phyloP scores from a whole-genome alignment of 257 asterid species.

The Solanum commersonii region DNA sequence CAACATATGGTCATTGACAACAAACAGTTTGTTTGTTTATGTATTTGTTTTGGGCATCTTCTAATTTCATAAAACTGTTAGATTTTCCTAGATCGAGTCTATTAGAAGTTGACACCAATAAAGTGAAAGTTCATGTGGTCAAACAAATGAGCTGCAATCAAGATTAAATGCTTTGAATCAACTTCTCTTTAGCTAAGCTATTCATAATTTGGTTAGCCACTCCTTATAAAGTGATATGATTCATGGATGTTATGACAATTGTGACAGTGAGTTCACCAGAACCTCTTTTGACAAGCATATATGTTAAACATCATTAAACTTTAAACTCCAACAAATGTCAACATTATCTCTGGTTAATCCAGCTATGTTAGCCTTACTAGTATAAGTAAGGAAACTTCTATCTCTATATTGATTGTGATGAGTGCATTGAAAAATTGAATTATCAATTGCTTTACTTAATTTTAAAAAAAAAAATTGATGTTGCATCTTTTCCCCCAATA shows the following conservation, averaged over 20 bases:
- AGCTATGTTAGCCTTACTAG: neutral
- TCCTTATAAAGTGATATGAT: neutral
- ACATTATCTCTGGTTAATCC: no score
- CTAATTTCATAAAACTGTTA: neutral
- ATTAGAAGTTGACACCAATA: neutral
- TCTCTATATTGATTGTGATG: neutral
- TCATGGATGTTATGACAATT: neutral
- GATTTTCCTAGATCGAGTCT: neutral
- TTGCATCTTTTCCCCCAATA: no score
- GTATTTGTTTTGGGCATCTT: neutral
- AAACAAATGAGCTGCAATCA: neutral
- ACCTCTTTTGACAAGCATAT: neutral
- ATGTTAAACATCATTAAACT: neutral
- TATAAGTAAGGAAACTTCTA: neutral
- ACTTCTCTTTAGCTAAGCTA: neutral
- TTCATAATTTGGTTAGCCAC: neutral
- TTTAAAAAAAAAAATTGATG: accelerated
- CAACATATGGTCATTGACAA: neutral
- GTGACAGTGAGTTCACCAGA: neutral
- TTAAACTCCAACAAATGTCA: neutral
- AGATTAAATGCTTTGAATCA: neutral
- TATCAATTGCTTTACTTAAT: neutral
- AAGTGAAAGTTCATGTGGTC: neutral
- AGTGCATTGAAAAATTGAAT: neutral
- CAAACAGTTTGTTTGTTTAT: neutral